Conservation (phyloP, 495 filamentous ascomycete genomes). For the Aspergillus carlsbadensis region DNA sequence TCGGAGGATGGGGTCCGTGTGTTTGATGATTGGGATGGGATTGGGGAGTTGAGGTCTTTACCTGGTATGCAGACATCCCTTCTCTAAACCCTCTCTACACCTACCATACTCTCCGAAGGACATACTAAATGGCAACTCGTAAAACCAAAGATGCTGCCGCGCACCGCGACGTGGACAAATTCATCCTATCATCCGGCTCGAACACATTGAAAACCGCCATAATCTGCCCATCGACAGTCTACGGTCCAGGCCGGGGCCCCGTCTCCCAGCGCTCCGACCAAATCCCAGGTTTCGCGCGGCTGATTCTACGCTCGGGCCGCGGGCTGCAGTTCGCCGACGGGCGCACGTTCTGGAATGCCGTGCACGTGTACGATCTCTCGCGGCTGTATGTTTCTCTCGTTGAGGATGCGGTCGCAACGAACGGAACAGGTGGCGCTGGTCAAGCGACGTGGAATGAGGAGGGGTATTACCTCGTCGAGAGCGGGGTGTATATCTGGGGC, state of each 20-base stretch:
- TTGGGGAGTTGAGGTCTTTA: neutral
- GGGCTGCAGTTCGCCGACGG: neutral
- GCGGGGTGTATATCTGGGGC: neutral
- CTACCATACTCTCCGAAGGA: no score
- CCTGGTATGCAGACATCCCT: neutral
- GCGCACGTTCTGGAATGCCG: neutral
- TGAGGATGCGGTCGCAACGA: neutral
- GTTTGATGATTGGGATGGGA: neutral
- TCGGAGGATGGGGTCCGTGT: neutral
- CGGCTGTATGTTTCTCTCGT: neutral
- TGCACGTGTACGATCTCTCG: neutral
- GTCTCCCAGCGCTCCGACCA: conserved; percentile 1
- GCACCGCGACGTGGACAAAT: neutral
- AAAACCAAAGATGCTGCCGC: neutral
- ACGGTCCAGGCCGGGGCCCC: neutral
- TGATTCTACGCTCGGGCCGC: neutral
- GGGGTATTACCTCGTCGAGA: neutral
- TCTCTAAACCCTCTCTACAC: neutral
- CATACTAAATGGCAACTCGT: no score
- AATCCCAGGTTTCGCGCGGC: neutral
- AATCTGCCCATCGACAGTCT: neutral
- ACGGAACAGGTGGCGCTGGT: neutral
- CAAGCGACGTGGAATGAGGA: neutral
- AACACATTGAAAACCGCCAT: neutral
- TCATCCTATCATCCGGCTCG: neutral